Conservation (phyloP, 2,329 filamentous ascomycete species). For the Fusarium ramigenum region DNA sequence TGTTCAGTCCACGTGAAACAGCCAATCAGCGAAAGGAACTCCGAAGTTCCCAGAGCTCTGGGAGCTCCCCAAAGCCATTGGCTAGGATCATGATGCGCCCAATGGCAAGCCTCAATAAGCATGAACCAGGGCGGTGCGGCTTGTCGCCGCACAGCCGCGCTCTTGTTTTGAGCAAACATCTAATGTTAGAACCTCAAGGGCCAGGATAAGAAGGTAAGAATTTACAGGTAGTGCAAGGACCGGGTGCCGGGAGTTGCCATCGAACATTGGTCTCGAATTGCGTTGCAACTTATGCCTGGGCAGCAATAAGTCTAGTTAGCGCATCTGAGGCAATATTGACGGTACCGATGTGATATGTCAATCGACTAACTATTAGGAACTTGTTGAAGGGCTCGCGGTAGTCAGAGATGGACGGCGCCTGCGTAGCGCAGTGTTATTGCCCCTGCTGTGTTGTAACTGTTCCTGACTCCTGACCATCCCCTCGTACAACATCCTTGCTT, state of each 20-base stretch:
- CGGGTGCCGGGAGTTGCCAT: neutral
- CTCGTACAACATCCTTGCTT: conserved; percentile 31
- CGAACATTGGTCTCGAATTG: conserved; percentile 21
- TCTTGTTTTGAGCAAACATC: conserved; percentile 10
- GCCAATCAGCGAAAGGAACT: conserved; percentile 36
- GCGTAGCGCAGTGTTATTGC: conserved; percentile 14
- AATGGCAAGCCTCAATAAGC: conserved; percentile 14
- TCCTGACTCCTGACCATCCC: conserved; percentile 22
- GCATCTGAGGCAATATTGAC: conserved; percentile 3
- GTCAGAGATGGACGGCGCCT: conserved; percentile 34
- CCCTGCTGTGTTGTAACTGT: conserved; percentile 33
- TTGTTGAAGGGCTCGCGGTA: conserved; percentile 35
- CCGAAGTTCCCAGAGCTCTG: conserved; percentile 30
- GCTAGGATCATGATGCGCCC: conserved; percentile 16
- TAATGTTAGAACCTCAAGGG: neutral
- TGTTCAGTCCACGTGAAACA: conserved; percentile 16
- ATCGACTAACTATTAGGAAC: conserved; percentile 8
- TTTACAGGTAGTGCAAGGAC: conserved; percentile 3
- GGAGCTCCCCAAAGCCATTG: conserved; percentile 14
- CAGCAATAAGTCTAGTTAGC: neutral
- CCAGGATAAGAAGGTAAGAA: neutral
- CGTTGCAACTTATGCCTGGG: neutral
- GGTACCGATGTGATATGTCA: neutral
- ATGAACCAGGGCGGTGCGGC: conserved; percentile 4
- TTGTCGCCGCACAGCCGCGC: neutral